These are phyloP conservation scores for Trichoderma atrobrunneum DNA, from an alignment of 2,329 filamentous ascomycete species.

Conservation along the genomic window DNA sequence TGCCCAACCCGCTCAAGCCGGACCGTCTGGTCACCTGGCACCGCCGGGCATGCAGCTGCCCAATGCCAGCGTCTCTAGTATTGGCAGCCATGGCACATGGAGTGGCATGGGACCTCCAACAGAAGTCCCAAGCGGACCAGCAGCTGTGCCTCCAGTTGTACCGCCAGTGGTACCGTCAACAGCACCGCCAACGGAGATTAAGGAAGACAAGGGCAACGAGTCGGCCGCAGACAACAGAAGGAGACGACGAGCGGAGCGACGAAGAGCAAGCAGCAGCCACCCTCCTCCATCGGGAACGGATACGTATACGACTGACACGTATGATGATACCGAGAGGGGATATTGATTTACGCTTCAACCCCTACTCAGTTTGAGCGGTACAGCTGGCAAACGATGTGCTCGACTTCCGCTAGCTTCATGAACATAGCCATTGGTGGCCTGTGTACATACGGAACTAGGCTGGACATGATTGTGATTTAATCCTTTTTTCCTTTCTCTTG, in stretches of 20 bases:
- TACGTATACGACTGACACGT: slow-evolving; percentile 36
- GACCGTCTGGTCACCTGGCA: slow-evolving; percentile 30
- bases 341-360: slow-evolving; percentile 22
- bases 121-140: not conserved
- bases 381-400: not conserved
- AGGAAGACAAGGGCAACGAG: slow-evolving; percentile 30
- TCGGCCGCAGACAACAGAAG: slow-evolving; percentile 49
- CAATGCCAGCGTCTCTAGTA: slow-evolving; percentile 45
- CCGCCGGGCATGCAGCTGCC: slow-evolving; percentile 30
- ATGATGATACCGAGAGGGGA: not conserved
- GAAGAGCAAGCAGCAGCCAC: slow-evolving; percentile 41
- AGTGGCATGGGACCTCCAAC: slow-evolving; percentile 41
- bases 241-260: slow-evolving; percentile 53
- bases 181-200: not conserved
- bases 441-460: slow-evolving; percentile 7
- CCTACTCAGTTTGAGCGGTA: not conserved
- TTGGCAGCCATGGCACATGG: slow-evolving; percentile 53
- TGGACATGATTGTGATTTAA: not conserved
- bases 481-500: not conserved
- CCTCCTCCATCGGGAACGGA: slow-evolving; percentile 16
- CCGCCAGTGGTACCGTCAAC: not conserved
- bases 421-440: slow-evolving; percentile 3
- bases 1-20: slow-evolving; percentile 41
- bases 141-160: not conserved
- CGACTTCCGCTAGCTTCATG: not conserved